Evolutionary conservation across 1,139 yeast genomes (phyloP), one percentile per base, ranked within the genome.

Genomic region (Yarrowia galli): DNA sequence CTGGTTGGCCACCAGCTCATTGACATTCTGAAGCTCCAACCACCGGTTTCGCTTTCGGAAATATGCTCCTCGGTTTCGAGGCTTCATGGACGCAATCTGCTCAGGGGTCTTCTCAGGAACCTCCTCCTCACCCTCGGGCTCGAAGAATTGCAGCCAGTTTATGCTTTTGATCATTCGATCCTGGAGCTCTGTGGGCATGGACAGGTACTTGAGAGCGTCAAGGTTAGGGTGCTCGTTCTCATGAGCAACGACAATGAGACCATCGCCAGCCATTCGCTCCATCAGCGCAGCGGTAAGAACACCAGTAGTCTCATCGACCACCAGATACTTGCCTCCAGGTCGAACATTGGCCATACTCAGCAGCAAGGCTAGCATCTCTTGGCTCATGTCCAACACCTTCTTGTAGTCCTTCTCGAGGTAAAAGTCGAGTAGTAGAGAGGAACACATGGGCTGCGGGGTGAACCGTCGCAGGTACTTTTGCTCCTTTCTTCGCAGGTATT

Each of bases 281-380:
- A 95, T 77, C 84, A 96, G 81, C 6, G 96, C 91, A 71, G 91
- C 91, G 3, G 91, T 85, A 1, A 95, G 77, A 22, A 93, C 82
- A 2, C 98, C 98, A 38, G 97, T 92, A 35, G 97, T 89, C 74
- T 95, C 99, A 75, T 95, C 99, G 68, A 92, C 83, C 7, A 95
- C 89, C 42, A 95, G 81, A 75, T 95, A 96, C 68, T 84, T 87
- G 0, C 99, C 98, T 12, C 97, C 97, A 0, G 97, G 93, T 73
- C 88, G 85, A 25, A 95, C 85, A 75, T 95, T 92, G 1, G 89
- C 97, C 72, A 89, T 82, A 69, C 88, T 88, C 79, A 95, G 79
- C 73, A 92, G 79, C 77, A 89, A 79, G 0, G 96, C 97, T 58
- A 95, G 77, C 1, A 93, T 82, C 77, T 95, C 99, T 70, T 88